Conservation (phyloP, 768 basidiomycete species). For the Mycena epipterygia region DNA sequence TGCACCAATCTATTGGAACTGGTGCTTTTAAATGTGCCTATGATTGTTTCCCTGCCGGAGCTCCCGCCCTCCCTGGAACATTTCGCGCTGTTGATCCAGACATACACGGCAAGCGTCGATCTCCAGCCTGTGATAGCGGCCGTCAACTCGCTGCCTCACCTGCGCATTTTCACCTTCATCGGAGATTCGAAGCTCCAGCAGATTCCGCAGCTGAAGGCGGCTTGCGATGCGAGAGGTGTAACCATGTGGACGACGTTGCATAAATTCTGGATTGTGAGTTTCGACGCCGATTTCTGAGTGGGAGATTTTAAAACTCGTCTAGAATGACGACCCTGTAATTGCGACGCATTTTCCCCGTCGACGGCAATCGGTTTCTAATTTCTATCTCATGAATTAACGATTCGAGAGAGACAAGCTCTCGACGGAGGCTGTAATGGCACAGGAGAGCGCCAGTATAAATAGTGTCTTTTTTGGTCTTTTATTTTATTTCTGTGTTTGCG, state of each 20-base stretch:
- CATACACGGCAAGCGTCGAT: slow-evolving; percentile 38
- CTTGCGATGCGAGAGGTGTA: slow-evolving; percentile 47
- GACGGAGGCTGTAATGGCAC: no score
- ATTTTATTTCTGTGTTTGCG: neutral
- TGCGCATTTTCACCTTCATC: slow-evolving; percentile 55
- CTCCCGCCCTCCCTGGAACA: slow-evolving; percentile 57
- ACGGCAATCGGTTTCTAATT: slow-evolving; percentile 51
- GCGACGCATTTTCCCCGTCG: slow-evolving; percentile 52
- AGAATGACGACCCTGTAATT: slow-evolving; percentile 55
- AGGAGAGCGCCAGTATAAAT: no score
- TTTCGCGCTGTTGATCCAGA: slow-evolving; percentile 51
- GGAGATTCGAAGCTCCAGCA: slow-evolving; percentile 35
- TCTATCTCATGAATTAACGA: slow-evolving; percentile 48
- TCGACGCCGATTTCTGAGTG: neutral
- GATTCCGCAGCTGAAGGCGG: slow-evolving; percentile 37
- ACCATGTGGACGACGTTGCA: slow-evolving; percentile 43
- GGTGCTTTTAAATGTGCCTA: slow-evolving; percentile 52
- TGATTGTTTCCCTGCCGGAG: slow-evolving; percentile 46
- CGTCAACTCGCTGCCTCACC: slow-evolving; percentile 47
- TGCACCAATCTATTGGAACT: slow-evolving; percentile 59
- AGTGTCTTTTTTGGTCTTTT: no score
- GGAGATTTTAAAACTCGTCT: neutral
- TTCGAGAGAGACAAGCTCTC: no score
- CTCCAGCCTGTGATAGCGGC: slow-evolving; percentile 47
- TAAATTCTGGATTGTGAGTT: slow-evolving; percentile 54